phyloP scores from a whole-genome alignment of 2,329 filamentous ascomycete genomes.

The Lecanoromycetidae sp. region DNA sequence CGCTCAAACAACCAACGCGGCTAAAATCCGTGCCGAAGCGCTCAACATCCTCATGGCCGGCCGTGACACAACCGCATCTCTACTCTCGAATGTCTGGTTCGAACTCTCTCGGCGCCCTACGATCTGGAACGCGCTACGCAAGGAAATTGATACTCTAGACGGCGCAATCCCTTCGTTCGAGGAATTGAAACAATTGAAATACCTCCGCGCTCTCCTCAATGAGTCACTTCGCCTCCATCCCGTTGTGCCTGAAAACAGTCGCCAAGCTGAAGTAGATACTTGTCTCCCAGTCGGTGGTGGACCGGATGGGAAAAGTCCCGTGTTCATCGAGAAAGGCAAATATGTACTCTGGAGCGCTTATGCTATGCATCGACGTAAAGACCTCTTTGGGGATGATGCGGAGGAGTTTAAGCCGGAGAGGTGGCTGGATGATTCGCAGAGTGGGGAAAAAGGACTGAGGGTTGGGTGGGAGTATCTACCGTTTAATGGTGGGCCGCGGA shows the following conservation, averaged over 20 bases:
- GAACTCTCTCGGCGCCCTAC: constrained; percentile 1
- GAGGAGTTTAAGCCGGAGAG: constrained; percentile 21
- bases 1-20: constrained; percentile 14
- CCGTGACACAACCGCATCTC: constrained; percentile 11
- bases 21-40: constrained; percentile 9
- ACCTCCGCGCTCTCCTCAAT: constrained; percentile 48
- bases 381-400: constrained; percentile 21
- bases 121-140: constrained; percentile 1
- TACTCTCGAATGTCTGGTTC: constrained; percentile 13
- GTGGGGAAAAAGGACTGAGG: constrained; percentile 20
- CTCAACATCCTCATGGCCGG: constrained; percentile 13
- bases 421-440: constrained; percentile 28
- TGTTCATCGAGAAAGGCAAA: constrained; percentile 7
- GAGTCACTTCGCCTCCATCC: constrained; percentile 30
- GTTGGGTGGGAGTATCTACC: constrained; percentile 25
- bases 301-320: neutral
- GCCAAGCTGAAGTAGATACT: neutral
- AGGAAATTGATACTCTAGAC: constrained; percentile 8
- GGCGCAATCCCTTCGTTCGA: constrained; percentile 42
- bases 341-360: constrained; percentile 15
- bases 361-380: constrained; percentile 19
- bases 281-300: constrained; percentile 3
- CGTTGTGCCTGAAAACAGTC: neutral
- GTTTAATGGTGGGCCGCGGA: constrained; percentile 28
- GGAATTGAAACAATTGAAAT: constrained; percentile 44